These are phyloP conservation scores for Colletotrichum karsti DNA, from an alignment of 2,329 filamentous ascomycete genomes.

Conservation along the genomic window DNA sequence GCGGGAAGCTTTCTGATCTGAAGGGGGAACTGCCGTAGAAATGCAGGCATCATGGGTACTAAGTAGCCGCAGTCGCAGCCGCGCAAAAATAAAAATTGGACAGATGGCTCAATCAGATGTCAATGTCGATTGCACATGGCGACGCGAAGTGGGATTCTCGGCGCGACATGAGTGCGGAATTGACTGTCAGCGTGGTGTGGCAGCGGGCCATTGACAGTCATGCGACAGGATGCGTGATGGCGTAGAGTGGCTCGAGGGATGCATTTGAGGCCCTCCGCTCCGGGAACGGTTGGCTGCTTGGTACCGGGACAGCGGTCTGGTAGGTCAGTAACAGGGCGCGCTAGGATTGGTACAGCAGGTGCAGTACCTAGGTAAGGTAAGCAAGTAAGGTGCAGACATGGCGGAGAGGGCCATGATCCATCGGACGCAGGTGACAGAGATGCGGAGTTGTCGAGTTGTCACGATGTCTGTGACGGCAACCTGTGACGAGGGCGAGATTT, in stretches of 20 bases:
- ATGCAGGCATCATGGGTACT: neutral
- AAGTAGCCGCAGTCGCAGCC: neutral
- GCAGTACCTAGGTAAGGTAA: no score
- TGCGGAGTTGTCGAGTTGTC: conserved; percentile 19
- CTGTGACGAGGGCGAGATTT: conserved; percentile 10
- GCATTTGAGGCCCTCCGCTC: conserved; percentile 24
- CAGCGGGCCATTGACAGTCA: conserved; percentile 21
- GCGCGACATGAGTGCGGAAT: conserved; percentile 1
- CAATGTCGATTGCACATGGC: neutral
- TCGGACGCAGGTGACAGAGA: conserved; percentile 20
- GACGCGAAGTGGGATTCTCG: neutral
- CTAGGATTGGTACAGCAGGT: conserved; percentile 1
- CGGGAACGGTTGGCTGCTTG: neutral
- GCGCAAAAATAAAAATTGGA: neutral
- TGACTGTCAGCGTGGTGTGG: conserved; percentile 1
- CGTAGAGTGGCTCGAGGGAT: conserved; percentile 8
- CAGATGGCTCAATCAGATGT: conserved; percentile 20
- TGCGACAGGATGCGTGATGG: conserved; percentile 25
- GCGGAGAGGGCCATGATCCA: neutral
- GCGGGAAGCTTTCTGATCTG: neutral
- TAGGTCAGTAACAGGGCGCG: neutral
- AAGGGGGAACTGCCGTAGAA: neutral
- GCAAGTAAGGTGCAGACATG: neutral
- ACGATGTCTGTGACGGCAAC: conserved; percentile 2
- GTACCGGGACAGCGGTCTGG: conserved; percentile 13